Evolutionary conservation across 495 filamentous ascomycete genomes (phyloP).

Genomic region (Trichoderma orchidacearum): DNA sequence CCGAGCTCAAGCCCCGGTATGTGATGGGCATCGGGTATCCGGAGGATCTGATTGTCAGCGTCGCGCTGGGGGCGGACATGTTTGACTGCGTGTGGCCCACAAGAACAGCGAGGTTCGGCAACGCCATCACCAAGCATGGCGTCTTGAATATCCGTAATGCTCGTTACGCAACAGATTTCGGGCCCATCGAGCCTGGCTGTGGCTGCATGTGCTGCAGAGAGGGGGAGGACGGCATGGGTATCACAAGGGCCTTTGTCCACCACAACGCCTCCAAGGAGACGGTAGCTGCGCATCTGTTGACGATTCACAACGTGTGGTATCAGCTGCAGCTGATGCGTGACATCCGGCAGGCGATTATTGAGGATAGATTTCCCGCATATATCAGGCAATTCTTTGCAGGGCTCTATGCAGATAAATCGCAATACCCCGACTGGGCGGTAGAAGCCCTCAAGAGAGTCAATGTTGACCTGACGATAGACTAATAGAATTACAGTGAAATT

Average conservation of each 20-base stretch:
- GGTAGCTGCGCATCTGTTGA: conserved; percentile 84
- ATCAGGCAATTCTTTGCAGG: conserved; percentile 61
- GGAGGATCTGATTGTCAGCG: conserved; percentile 82
- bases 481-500: neutral
- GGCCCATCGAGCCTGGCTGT: conserved; percentile 71
- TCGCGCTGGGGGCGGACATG: conserved; percentile 95
- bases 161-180: conserved; percentile 65
- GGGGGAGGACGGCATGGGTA: conserved; percentile 59
- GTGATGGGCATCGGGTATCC: conserved; percentile 98
- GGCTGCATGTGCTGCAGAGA: conserved; percentile 60
- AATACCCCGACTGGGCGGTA: conserved; percentile 73
- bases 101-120: conserved; percentile 87
- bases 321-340: conserved; percentile 68
- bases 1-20: conserved; percentile 85
- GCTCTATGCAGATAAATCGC: conserved; percentile 52
- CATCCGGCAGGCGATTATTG: conserved; percentile 65
- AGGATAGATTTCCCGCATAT: conserved; percentile 70
- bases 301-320: conserved; percentile 91
- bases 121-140: conserved; percentile 72
- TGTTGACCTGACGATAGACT: conserved; percentile 46
- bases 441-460: conserved; percentile 73
- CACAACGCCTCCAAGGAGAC: conserved; percentile 92
- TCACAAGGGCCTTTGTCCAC: conserved; percentile 81
- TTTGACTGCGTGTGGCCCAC: conserved; percentile 99
- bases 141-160: conserved; percentile 71